These are phyloP conservation scores for Penicillium brevicompactum DNA, from an alignment of 2,329 filamentous ascomycete genomes.

Conservation along the genomic window DNA sequence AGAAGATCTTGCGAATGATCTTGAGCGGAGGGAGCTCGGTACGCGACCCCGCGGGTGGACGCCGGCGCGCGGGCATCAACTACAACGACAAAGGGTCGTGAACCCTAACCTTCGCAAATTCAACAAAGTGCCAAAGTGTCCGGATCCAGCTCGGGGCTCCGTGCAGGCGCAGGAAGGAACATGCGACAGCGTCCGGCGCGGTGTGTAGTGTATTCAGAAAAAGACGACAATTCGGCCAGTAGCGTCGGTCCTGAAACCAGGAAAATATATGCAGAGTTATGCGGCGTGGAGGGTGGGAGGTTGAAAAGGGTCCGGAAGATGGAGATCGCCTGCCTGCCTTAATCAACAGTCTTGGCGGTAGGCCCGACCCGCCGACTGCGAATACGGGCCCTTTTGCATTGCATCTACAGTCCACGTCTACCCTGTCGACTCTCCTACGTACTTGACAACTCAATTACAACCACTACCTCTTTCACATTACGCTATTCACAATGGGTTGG, in stretches of 20 bases:
- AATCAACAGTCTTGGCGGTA: slow-evolving; percentile 30
- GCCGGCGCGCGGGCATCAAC: slow-evolving; percentile 52
- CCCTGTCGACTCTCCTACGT: not conserved
- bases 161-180: slow-evolving; percentile 1
- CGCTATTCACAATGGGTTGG: slow-evolving; percentile 53
- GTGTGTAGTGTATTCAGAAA: not conserved
- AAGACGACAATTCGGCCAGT: not conserved
- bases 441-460: not conserved
- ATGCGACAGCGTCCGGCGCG: slow-evolving; percentile 3
- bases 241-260: not conserved
- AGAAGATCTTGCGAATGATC: slow-evolving; percentile 67
- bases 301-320: slow-evolving; percentile 14
- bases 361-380: slow-evolving; percentile 19
- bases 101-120: not conserved
- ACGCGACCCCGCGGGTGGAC: slow-evolving; percentile 66
- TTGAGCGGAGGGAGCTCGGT: slow-evolving; percentile 67
- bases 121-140: slow-evolving; percentile 1
- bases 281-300: slow-evolving; percentile 2
- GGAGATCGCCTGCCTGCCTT: slow-evolving; percentile 11
- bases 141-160: slow-evolving; percentile 9
- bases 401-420: not conserved
- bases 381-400: not conserved
- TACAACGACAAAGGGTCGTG: slow-evolving; percentile 8
- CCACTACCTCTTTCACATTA: not conserved
- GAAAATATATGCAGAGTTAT: not conserved